Conservation (phyloP, 768 basidiomycete species). For the Psilocybe cyanescens region DNA sequence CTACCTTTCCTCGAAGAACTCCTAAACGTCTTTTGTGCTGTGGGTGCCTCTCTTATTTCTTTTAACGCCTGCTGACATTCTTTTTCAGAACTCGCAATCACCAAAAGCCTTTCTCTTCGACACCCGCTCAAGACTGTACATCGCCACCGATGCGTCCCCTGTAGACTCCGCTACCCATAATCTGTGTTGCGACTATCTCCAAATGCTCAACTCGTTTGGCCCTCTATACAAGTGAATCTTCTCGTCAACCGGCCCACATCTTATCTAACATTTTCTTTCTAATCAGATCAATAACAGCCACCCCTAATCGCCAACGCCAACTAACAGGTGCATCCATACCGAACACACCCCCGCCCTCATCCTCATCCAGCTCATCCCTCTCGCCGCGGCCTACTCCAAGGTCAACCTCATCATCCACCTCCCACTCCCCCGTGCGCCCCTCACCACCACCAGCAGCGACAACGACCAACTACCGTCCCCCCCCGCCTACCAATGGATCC, state of each 20-base stretch:
- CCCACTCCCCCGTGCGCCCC: conserved; percentile 25
- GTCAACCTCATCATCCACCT: conserved; percentile 15
- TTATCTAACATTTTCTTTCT: not conserved
- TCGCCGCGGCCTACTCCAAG: conserved; percentile 5
- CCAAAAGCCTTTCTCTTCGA: conserved; percentile 96
- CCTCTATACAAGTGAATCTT: conserved; percentile 75
- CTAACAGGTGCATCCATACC: conserved; percentile 14
- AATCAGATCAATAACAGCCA: conserved; percentile 27
- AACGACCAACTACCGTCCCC: conserved; percentile 22
- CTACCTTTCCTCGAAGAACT: conserved; percentile 87
- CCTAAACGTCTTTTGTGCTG: conserved; percentile 83
- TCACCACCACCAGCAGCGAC: conserved; percentile 29
- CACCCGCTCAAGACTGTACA: conserved; percentile 78
- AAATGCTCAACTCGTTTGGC: conserved; percentile 85
- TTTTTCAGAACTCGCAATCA: conserved; percentile 80
- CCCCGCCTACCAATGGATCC: conserved; percentile 9
- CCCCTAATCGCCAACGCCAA: conserved; percentile 26
- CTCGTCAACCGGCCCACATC: not conserved
- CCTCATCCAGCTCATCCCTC: conserved; percentile 11
- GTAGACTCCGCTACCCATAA: conserved; percentile 89
- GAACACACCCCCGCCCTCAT: conserved; percentile 16
- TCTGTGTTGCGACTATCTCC: conserved; percentile 89
- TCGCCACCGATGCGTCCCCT: conserved; percentile 94
- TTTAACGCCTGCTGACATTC: conserved; percentile 1
- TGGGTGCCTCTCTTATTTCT: conserved; percentile 33